phyloP scores from a whole-genome alignment of 2,329 filamentous ascomycete species.

The Alternaria arbusti region DNA sequence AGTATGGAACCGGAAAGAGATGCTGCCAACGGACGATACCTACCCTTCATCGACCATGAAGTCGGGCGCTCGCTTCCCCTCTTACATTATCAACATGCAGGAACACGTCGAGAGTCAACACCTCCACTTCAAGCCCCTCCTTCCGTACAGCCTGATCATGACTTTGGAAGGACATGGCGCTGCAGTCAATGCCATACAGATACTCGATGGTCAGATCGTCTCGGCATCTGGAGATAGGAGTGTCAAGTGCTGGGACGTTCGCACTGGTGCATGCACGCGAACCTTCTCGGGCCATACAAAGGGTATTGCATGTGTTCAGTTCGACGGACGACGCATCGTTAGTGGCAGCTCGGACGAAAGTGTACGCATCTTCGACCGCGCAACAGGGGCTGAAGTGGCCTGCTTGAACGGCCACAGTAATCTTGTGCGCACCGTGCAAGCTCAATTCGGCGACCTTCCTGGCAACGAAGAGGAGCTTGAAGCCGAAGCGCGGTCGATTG shows the following conservation, averaged over 20 bases:
- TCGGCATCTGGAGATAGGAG: constrained; percentile 93
- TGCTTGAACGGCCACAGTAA: constrained; percentile 81
- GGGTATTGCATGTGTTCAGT: constrained; percentile 97
- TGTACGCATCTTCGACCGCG: constrained; percentile 91
- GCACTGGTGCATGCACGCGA: constrained; percentile 74
- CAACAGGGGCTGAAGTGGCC: constrained; percentile 85
- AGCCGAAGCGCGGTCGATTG: constrained; percentile 73
- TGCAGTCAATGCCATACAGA: constrained; percentile 95
- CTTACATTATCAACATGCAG: constrained; percentile 61
- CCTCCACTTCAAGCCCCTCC: constrained; percentile 61
- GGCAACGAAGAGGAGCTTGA: constrained; percentile 78
- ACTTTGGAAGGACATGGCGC: constrained; percentile 83
- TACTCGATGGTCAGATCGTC: constrained; percentile 83
- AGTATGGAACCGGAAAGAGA: constrained; percentile 79
- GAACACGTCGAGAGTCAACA: constrained; percentile 44
- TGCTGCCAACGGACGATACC: constrained; percentile 48
- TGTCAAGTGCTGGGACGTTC: constrained; percentile 95
- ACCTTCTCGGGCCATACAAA: constrained; percentile 89
- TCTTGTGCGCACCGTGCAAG: constrained; percentile 92
- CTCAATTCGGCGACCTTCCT: constrained; percentile 87
- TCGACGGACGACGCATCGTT: constrained; percentile 90
- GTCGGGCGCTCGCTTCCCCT: constrained; percentile 55
- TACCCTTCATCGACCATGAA: constrained; percentile 51
- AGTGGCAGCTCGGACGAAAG: constrained; percentile 96
- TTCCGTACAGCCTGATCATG: constrained; percentile 78